Conservation (phyloP, 768 basidiomycete species). For the Leccinum incarnatum region DNA sequence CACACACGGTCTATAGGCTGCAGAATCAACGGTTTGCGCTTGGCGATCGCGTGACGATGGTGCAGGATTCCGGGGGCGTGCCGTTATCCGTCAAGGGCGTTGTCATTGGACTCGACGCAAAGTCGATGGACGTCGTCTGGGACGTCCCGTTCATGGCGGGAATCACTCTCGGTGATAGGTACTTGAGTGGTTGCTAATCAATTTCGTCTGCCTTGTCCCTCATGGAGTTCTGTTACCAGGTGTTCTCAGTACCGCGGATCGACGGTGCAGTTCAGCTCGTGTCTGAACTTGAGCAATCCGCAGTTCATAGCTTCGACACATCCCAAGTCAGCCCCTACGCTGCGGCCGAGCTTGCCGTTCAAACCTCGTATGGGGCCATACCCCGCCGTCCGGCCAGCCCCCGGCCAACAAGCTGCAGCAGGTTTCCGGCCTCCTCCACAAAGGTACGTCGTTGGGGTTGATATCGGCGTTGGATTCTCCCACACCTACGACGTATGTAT, state of each 20-base stretch:
- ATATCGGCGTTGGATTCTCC: neutral
- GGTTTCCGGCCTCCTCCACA: conserved; percentile 56
- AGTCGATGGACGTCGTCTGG: conserved; percentile 94
- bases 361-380: conserved; percentile 67
- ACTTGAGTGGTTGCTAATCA: neutral
- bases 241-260: conserved; percentile 93
- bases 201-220: neutral
- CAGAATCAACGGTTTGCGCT: conserved; percentile 85
- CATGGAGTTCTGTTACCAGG: conserved; percentile 35
- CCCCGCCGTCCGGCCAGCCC: conserved; percentile 53
- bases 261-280: conserved; percentile 81
- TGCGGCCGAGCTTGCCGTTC: conserved; percentile 52
- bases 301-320: conserved; percentile 82
- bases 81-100: conserved; percentile 91
- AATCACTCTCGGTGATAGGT: conserved; percentile 81
- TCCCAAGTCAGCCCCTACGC: conserved; percentile 50
- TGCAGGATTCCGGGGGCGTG: conserved; percentile 90
- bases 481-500: neutral
- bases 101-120: conserved; percentile 83
- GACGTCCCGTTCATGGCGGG: conserved; percentile 96
- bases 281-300: conserved; percentile 82
- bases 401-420: conserved; percentile 41
- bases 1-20: conserved; percentile 84
- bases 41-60: conserved; percentile 95
- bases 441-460: conserved; percentile 12